A percentile compares a stretch with the other conserved stretches of the same genome.
phyloP scores from a whole-genome alignment of 2,329 filamentous ascomycete genomes.

The Aspergillus sp. region DNA sequence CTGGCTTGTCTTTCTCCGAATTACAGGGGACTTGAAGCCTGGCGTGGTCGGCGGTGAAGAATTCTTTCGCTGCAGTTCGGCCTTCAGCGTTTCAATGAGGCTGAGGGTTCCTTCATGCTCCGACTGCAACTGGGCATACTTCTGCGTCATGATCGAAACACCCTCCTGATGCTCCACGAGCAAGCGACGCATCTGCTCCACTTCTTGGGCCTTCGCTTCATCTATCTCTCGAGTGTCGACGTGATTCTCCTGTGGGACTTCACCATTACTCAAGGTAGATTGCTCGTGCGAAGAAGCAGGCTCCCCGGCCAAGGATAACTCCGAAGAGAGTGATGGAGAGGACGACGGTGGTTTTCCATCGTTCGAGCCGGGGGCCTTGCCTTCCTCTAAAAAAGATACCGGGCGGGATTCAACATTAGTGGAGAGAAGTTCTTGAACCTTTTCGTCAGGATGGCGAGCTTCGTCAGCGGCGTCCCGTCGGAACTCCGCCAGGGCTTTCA shows the following conservation, averaged over 20 bases:
- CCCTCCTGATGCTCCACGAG: constrained; percentile 76
- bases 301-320: constrained; percentile 84
- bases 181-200: constrained; percentile 70
- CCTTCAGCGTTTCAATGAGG: constrained; percentile 88
- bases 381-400: constrained; percentile 81
- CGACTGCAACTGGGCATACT: constrained; percentile 79
- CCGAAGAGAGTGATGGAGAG: constrained; percentile 89
- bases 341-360: constrained; percentile 70
- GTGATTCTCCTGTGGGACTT: constrained; percentile 30
- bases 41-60: constrained; percentile 56
- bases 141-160: constrained; percentile 71
- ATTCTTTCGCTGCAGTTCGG: constrained; percentile 74
- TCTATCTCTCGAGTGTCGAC: constrained; percentile 34
- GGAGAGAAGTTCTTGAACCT: constrained; percentile 45
- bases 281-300: constrained; percentile 67
- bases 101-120: constrained; percentile 80
- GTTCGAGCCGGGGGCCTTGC: constrained; percentile 70
- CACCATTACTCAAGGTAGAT: constrained; percentile 58
- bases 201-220: constrained; percentile 61
- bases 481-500: constrained; percentile 78
- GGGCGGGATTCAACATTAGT: constrained; percentile 56
- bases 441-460: constrained; percentile 60
- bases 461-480: constrained; percentile 80
- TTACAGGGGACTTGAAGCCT: constrained; percentile 62
- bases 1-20: constrained; percentile 90